Conservation (phyloP, 1,139 yeast genomes). For the Hyphopichia pseudoburtonii region DNA sequence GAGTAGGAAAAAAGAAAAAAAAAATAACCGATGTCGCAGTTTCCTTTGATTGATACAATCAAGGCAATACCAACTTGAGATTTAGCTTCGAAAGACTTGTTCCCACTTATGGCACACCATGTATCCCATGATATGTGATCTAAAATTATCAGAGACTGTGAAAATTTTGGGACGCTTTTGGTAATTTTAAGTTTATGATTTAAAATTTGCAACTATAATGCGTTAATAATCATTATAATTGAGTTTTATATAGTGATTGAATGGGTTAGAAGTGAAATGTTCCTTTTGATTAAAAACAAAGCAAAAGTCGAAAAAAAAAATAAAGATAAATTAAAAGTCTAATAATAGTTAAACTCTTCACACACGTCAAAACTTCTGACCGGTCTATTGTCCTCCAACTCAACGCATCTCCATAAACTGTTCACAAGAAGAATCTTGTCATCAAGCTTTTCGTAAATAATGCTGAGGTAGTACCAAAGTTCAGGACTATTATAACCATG, state of each 20-base stretch:
- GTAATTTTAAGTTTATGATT: no score
- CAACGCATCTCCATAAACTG: constrained; percentile 66
- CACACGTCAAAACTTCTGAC: constrained; percentile 47
- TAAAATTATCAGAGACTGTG: no score
- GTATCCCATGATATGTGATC: no score
- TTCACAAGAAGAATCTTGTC: constrained; percentile 53
- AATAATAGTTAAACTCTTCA: constrained; percentile 14
- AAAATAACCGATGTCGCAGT: background rate
- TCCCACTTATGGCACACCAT: no score
- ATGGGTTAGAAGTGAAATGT: no score
- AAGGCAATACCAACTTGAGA: no score
- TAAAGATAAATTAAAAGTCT: background rate
- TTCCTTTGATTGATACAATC: background rate
- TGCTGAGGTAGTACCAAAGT: constrained; percentile 70
- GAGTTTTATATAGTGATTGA: no score
- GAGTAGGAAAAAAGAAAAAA: no score
- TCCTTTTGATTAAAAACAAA: background rate
- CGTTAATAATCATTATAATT: no score
- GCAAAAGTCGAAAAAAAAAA: background rate
- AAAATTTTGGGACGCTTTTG: no score
- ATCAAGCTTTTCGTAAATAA: constrained; percentile 61
- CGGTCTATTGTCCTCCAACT: constrained; percentile 65
- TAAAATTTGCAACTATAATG: no score
- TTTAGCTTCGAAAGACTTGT: no score
- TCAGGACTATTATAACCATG: constrained; percentile 63